A percentile compares a stretch with the other conserved stretches of the same genome.
Conservation (phyloP, 2,329 filamentous ascomycete species). For the Penicillium sp. region DNA sequence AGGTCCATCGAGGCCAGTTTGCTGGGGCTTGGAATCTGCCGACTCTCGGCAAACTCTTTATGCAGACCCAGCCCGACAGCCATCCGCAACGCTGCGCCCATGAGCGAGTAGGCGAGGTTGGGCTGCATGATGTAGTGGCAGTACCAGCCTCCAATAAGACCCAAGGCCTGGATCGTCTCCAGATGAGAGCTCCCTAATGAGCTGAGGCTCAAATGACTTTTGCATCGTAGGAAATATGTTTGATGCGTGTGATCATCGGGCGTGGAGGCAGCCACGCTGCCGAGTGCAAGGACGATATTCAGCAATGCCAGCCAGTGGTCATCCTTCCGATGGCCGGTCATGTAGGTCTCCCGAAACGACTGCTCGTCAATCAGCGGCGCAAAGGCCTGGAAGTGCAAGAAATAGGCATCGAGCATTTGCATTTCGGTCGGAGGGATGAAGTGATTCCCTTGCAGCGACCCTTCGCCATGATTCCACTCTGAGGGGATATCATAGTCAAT, state of each 20-base stretch:
- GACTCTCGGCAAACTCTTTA: slow-evolving; percentile 51
- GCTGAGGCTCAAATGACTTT: slow-evolving; percentile 61
- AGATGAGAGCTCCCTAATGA: slow-evolving; percentile 64
- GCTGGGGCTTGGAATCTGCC: slow-evolving; percentile 39
- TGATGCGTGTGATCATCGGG: slow-evolving; percentile 59
- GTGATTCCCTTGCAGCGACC: slow-evolving; percentile 42
- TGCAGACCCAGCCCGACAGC: slow-evolving; percentile 68
- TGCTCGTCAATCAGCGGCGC: slow-evolving; percentile 69
- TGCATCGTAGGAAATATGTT: slow-evolving; percentile 63
- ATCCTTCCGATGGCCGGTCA: slow-evolving; percentile 58
- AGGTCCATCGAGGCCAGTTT: slow-evolving; percentile 54
- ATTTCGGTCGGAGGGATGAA: slow-evolving; percentile 58
- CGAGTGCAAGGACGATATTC: slow-evolving; percentile 72
- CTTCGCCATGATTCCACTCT: slow-evolving; percentile 32
- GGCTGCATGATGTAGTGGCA: slow-evolving; percentile 72
- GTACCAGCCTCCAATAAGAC: slow-evolving; percentile 68
- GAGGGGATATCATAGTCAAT: slow-evolving; percentile 18
- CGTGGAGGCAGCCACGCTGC: slow-evolving; percentile 63
- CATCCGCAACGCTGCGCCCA: slow-evolving; percentile 66
- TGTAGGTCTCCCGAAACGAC: slow-evolving; percentile 60
- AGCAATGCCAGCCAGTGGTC: slow-evolving; percentile 65
- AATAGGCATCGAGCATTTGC: slow-evolving; percentile 67
- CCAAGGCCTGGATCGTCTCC: slow-evolving; percentile 67
- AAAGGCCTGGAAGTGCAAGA: slow-evolving; percentile 65
- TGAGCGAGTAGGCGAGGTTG: slow-evolving; percentile 68